Evolutionary conservation across 208 protist genomes (phyloP), one percentile per base, ranked within the genome.

Genomic region (Lotmaria passim): DNA sequence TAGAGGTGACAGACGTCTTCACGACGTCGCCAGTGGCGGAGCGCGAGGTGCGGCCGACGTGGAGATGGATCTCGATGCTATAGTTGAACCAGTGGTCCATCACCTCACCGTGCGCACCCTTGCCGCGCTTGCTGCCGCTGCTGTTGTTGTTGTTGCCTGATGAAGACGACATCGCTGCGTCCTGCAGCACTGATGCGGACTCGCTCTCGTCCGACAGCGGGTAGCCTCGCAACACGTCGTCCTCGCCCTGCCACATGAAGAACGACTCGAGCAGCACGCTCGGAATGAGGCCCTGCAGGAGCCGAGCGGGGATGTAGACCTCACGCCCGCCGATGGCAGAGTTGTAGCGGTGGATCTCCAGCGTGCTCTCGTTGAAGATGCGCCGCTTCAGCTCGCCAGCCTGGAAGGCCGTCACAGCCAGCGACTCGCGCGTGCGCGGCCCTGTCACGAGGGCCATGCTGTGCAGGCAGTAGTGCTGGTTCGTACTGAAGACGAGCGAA

Each of bases 181-280:
- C 66, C 31, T 48, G 66, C 55, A 72, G 55, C 51, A 64, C 66
- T 3, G 56, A 55, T 19, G 66, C 66, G 23, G 66, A 31, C 34
- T 64, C 64, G 44, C 31, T 65, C 44, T 71, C 64, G 55, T 78
- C 58, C 31, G 69, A 68, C n/a, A 75, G 26, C 3, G 79, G 60
- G 69, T 94, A 90, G n/a, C 89, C 86, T 15, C 90, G 85, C 47
- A 95, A 46, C 48, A 93, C 73, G 41, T 91, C 78, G 55, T 93
- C 86, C 69, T 88, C 78, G 38, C 89, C 88, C 43, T 92, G 86
- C 90, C 90, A 95, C 39, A 95, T 78, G 34, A 85, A 79, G 71
- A 95, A 94, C 17, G 78, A 61, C 82, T 95, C 90, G 19, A 95
- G 83, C 31, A 95, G 69, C 23, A 67, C 83, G 34, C 83, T 81